Evolutionary conservation across 805 yeast genomes (phyloP), one percentile per base, ranked within the genome.

Genomic region (Wickerhamomyces bisporus): DNA sequence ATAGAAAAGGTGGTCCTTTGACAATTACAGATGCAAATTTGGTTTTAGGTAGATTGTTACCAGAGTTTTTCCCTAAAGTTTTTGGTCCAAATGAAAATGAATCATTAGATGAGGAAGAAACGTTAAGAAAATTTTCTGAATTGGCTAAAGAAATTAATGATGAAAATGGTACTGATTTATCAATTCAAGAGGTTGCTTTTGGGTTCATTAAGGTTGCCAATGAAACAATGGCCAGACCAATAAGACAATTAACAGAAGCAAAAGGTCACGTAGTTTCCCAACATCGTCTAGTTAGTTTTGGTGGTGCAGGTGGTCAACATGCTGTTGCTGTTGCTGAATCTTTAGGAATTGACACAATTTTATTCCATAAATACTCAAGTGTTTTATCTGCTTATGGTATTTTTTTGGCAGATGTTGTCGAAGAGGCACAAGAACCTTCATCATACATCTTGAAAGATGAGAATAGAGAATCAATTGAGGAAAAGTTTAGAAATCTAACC

Each of bases 271-370:
- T 75, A 30, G 70, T 79, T 1, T 57, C 82, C 9, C 65, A 72
- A 10, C 95, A 87, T 57, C 64, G 81, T 41, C 62, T 87, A 42
- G 94, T 88, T 2, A 73, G 91, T 3, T 87, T 87, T 62, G 96
- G 96, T 33, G 96, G 96, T 34, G 95, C 95, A 19, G 96, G 96
- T 38, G 96, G 96, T 8, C 96, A 87, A 61, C 89, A 85, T 59
- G 89, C 93, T 3, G 79, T 75, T 34, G 79, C 84, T 9, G 79
- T 87, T 26, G 95, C 95, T 1, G 69, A 75, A 40, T 70, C 73
- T 19, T 66, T 87, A 43, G 88, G 88, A 8, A 82, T 87, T 34
- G 57, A 66, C 11, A 74, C 77, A 21, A 83, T 87, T 7, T 60
- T 86, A 25, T 79, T 84, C 19, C 95, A 87, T 61, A 74, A 81